Conservation (phyloP, 305 asterid species). For the Ajuga reptans region DNA sequence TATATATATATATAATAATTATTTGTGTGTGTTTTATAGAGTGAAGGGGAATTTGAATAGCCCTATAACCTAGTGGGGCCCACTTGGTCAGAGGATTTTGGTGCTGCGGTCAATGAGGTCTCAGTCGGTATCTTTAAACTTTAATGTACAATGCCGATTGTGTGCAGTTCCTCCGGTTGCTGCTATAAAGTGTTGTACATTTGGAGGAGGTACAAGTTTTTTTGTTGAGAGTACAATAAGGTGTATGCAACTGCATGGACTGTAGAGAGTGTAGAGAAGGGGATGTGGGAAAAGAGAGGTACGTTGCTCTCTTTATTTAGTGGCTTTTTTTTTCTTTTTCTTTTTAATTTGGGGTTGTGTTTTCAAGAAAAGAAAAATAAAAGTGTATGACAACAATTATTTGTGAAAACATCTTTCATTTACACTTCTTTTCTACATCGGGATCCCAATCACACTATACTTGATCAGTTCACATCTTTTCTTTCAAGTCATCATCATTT, state of each 20-base stretch:
- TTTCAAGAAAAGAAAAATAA: constrained; percentile 20
- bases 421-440: constrained; percentile 21
- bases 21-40: constrained; percentile 23
- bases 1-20: no score
- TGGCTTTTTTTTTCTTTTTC: constrained; percentile 19
- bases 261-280: not conserved
- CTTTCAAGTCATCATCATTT: constrained; percentile 19
- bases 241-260: not conserved
- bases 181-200: constrained; percentile 20
- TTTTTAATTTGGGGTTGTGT: constrained; percentile 10
- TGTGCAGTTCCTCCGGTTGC: constrained; percentile 20
- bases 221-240: not conserved
- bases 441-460: constrained; percentile 29
- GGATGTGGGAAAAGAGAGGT: constrained; percentile 4
- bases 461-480: constrained; percentile 16
- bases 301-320: not conserved
- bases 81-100: constrained; percentile 27
- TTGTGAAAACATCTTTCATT: constrained; percentile 12
- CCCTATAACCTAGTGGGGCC: constrained; percentile 23
- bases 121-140: constrained; percentile 17
- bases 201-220: not conserved
- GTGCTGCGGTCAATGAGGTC: constrained; percentile 32
- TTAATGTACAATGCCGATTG: constrained; percentile 14
- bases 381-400: constrained; percentile 23
- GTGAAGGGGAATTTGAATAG: constrained; percentile 22